Evolutionary conservation across 352 stramenopile genomes (phyloP), one percentile per base, ranked within the genome.

Genomic region (Phytophthora palmivora): DNA sequence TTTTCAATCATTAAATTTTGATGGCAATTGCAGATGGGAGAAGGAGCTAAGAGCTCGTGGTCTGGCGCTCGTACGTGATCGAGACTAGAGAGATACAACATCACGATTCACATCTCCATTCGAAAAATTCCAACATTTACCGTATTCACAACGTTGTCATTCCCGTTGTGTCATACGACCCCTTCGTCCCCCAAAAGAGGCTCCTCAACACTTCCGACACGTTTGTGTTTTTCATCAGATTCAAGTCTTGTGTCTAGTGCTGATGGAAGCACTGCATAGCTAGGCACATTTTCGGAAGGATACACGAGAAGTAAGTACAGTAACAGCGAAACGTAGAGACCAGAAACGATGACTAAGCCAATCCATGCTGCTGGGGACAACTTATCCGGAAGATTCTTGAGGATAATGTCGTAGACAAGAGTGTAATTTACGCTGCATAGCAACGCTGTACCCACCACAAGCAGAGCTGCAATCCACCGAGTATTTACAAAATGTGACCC

Each of bases 351-450:
- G 6, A 26, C 50, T 3, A 87, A 42, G 8, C 45, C 42, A 14
- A 47, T 30, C 24, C 59, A 69, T 0, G 22, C 58, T 6, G 22
- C 18, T 21, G 69, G 0, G n/a, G 78, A 70, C 15, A 87, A 10
- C 15, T 81, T 48, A 6, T 62, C 38, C 0, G 69, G 67, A 15
- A 88, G 55, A 7, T 53, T 71, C 10, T 74, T 76, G 34, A 76
- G 37, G 0, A 89, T 21, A 18, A 89, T 82, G 18, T 57, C 53
- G 44, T 87, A 88, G 41, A 87, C 79, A 7, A 91, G 74, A 16
- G 68, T 58, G 39, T 88, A 92, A 51, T 92, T 92, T 28, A 92
- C 39, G 8, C 70, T 74, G 33, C 78, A 89, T 12, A 92, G 61
- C 32, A 90, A 39, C 6, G 67, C 72, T 15, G 77, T 88, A 9